Evolutionary conservation across 805 yeast species (phyloP).

Genomic region (Zygoascus bituminiphila): DNA sequence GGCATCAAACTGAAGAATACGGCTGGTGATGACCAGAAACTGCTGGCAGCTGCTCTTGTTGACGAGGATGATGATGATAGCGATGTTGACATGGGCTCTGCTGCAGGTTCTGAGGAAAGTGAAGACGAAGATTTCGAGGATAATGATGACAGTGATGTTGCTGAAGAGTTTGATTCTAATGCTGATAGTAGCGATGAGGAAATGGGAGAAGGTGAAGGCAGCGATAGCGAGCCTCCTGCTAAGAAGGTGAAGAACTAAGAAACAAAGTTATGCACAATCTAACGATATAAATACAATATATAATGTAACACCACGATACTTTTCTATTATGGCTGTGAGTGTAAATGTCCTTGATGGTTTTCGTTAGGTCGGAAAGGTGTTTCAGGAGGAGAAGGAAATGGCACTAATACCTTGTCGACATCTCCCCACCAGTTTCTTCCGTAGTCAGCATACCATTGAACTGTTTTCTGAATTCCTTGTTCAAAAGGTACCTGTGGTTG

Average conservation of each 20-base stretch:
- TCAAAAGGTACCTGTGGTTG: constrained; percentile 21
- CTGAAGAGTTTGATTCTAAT: constrained; percentile 78
- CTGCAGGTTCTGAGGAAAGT: constrained; percentile 64
- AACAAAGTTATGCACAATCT: not conserved
- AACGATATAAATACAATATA: not conserved
- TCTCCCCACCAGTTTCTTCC: constrained; percentile 26
- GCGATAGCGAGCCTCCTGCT: constrained; percentile 11
- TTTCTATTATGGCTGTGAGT: not conserved
- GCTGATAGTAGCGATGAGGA: constrained; percentile 30
- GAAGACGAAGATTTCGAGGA: constrained; percentile 78
- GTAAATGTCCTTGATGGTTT: not conserved
- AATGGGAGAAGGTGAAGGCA: constrained; percentile 22
- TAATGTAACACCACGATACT: not conserved
- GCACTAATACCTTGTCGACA: constrained; percentile 4
- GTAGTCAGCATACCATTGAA: constrained; percentile 27
- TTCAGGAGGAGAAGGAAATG: constrained; percentile 6
- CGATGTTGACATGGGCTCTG: constrained; percentile 53
- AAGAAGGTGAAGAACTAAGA: constrained; percentile 18
- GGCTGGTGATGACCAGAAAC: constrained; percentile 76
- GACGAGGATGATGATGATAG: constrained; percentile 46
- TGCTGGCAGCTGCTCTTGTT: constrained; percentile 69
- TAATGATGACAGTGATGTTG: constrained; percentile 53
- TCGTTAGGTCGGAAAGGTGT: not conserved
- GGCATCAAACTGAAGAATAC: constrained; percentile 79
- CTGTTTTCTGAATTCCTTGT: constrained; percentile 26